Evolutionary conservation across 768 basidiomycete genomes (phyloP), one percentile per base, ranked within the genome.

Genomic region (Lepiota brunneoincarnata): DNA sequence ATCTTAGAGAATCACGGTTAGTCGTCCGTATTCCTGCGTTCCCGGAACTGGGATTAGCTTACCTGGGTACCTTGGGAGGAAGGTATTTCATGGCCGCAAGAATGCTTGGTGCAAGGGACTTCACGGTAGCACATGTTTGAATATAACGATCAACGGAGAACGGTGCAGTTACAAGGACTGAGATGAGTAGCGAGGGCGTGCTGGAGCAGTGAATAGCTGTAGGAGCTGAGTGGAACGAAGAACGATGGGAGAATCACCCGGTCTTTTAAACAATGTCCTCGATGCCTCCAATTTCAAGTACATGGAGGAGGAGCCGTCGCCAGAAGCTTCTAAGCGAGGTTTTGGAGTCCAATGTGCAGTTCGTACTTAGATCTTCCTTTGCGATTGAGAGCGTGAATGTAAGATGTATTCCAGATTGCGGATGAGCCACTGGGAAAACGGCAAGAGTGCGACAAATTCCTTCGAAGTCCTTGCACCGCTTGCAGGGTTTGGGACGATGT

Each of bases 91-190:
- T 79, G 75, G 24, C 69, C 71, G 57, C 78, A 80, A 18, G 61
- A 42, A 58, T 72, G 69, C 55, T 63, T 60, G 37, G 67, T 67
- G 59, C 69, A 72, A 24, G 71, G 63, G 49, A 69, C 61, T 56
- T 75, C 64, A 64, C 75, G 71, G 67, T 70, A 65, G 59, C 78
- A 80, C 78, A 80, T 80, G 18, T 31, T 35, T 15, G 6, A 26
- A 17, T 45, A 34, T 6, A n/a, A 17, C 9, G 37, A 14, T 23
- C 2, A n/a, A n/a, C n/a, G 4, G 28, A 28, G 34, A 31, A 17
- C n/a, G 34, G 42, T 31, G 31, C 7, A 17, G 24, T 2, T 37
- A 15, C 23, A 37, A 9, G 11, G 18, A n/a, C n/a, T 17, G 26
- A 5, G 12, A 26, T 5, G 12, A 31, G 9, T 20, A 15, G 11